A percentile compares a stretch with the other conserved stretches of the same genome.
phyloP scores from a whole-genome alignment of 306 rosid species.

The Phaseolus lunatus region DNA sequence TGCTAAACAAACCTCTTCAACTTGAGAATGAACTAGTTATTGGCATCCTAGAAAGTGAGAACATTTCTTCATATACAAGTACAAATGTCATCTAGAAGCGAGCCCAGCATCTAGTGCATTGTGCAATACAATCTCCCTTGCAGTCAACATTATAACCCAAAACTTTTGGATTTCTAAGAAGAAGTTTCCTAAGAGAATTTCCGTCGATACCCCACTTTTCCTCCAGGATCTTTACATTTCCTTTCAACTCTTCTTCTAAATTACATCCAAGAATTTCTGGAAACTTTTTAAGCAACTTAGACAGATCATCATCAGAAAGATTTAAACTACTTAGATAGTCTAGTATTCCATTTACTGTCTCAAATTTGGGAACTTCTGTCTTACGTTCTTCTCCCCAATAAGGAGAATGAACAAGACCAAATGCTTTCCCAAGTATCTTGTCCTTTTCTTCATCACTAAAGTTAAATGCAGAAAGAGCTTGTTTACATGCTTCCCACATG shows the following conservation, averaged over 20 bases:
- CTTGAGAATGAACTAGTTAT: conserved; percentile 22
- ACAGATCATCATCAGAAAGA: conserved; percentile 80
- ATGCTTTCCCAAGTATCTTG: conserved; percentile 91
- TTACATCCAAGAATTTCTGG: conserved; percentile 94
- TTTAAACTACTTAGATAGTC: conserved; percentile 75
- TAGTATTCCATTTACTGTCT: conserved; percentile 59
- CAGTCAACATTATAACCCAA: conserved; percentile 91
- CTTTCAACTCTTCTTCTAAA: conserved; percentile 74
- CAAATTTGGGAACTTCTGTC: conserved; percentile 62
- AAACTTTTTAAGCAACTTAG: conserved; percentile 84
- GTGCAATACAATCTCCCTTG: conserved; percentile 92
- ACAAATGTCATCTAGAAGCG: conserved; percentile 64
- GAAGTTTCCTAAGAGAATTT: conserved; percentile 76
- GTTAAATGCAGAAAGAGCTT: conserved; percentile 61
- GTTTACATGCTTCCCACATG: conserved; percentile 74
- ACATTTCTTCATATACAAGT: conserved; percentile 35
- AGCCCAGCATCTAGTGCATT: conserved; percentile 97
- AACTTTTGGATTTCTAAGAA: conserved; percentile 86
- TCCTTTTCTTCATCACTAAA: conserved; percentile 78
- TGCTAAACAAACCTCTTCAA: conserved; percentile 14
- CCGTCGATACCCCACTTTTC: conserved; percentile 82
- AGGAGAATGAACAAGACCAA: conserved; percentile 83
- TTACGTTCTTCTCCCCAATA: conserved; percentile 93
- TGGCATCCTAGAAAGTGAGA: not conserved
- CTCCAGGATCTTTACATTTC: conserved; percentile 71